Base-by-base conservation (phyloP, 2,329 filamentous ascomycete genomes). In the Trichoderma endophyticum region DNA sequence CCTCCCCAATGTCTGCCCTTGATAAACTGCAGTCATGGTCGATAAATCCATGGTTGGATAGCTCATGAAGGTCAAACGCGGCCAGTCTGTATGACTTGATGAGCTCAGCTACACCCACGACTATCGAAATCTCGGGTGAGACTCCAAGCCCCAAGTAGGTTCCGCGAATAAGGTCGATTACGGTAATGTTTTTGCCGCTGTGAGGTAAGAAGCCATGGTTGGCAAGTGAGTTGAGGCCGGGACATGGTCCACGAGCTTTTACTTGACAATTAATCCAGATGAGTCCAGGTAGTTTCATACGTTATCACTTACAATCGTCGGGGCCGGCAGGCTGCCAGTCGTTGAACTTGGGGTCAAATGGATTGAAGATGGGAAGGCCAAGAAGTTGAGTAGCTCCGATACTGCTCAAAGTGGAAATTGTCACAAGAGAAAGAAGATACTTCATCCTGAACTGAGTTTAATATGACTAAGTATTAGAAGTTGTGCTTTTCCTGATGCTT, bases 141-240 rank as follows among this genome's bases (percentile, higher is more conserved):
- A 48, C 7, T 14, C 39, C 26, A n/a, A 32, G 51, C 5, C 66
- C 56, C 18, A 18, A 2, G 30, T 24, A 64, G 11, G 32, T 9
- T 5, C 69, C 48, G 8, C 60, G 61, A 34, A 71, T 1, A 48
- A 71, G 7, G 8, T 71, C 69, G 18, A 71, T 59, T 12, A 21
- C n/a, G 1, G 61, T 71, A 24, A 71, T 59, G 6, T 71, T 71
- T 9, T 48, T 59, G 15, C 69, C 69, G 39, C 60, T 71, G n/a
- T 8, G 69, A n/a, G 68, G 69, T 18, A 71, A 34, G 43, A 71
- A 71, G 5, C 60, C 51, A 43, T 71, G 69, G 6, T 71, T 71
- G 6, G 69, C 69, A 15, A 71, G 69, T 12, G 69, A 71, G 14
- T 71, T 71, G 6, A 71, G 69, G 18, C 48, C 69, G 0, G 60